Conservation (phyloP, 306 rosid species). For the Prosopis cineraria region DNA sequence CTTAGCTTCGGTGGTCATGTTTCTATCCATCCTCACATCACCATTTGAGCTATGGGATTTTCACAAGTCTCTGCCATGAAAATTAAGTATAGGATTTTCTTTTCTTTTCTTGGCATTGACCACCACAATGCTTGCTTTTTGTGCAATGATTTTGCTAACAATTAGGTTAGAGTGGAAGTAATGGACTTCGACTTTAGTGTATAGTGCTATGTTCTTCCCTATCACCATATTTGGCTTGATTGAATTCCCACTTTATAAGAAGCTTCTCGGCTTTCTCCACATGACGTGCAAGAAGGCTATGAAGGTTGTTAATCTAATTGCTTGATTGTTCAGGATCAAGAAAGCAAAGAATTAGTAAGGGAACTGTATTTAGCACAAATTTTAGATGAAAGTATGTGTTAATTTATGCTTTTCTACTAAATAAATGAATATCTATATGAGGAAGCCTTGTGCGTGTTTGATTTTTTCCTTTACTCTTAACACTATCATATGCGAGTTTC, state of each 20-base stretch:
- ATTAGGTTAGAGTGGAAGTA: background rate
- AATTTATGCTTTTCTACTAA: too few species aligned
- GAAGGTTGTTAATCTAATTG: too few species aligned
- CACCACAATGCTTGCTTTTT: conserved; percentile 39
- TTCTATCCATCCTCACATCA: conserved; percentile 43
- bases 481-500: too few species aligned
- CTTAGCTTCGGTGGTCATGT: conserved; percentile 41
- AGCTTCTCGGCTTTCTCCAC: background rate
- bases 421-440: background rate
- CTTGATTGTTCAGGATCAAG: too few species aligned
- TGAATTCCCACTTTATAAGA: conserved; percentile 28
- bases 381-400: too few species aligned
- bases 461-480: too few species aligned
- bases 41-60: conserved; percentile 39
- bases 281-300: background rate
- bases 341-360: too few species aligned
- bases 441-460: too few species aligned
- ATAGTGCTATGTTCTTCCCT: conserved; percentile 33
- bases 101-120: conserved; percentile 38
- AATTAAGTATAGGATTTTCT: conserved; percentile 31
- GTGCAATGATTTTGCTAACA: conserved; percentile 36
- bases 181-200: conserved; percentile 22
- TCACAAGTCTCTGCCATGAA: conserved; percentile 24
- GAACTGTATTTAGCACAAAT: too few species aligned
- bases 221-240: conserved; percentile 36